A percentile compares a stretch with the other conserved stretches of the same genome.
These are phyloP conservation scores for Bipolaris victoriae DNA, from an alignment of 2,329 filamentous ascomycete species.

Conservation along the genomic window DNA sequence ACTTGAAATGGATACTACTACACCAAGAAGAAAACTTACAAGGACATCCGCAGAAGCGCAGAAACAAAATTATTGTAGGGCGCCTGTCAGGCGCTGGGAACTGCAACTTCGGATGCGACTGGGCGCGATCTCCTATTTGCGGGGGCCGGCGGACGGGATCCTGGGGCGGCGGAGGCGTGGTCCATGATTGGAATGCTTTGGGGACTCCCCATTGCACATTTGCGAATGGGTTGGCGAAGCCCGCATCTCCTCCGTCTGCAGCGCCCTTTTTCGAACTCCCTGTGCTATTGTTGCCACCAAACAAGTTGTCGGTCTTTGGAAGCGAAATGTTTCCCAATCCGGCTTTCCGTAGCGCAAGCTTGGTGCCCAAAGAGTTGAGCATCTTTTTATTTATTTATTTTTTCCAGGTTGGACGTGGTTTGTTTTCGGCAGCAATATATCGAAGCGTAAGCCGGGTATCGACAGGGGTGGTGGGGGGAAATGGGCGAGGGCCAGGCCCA, in stretches of 20 bases:
- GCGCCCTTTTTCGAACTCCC: slow-evolving; percentile 32
- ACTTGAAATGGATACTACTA: too few relatives aligned
- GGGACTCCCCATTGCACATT: slow-evolving; percentile 44
- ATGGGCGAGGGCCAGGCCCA: background rate
- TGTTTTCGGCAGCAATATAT: background rate
- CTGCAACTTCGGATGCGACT: slow-evolving; percentile 37
- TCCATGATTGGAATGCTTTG: slow-evolving; percentile 44
- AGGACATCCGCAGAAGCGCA: slow-evolving; percentile 46
- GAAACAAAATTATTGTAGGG: slow-evolving; percentile 41
- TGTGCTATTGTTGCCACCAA: slow-evolving; percentile 30
- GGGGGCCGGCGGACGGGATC: slow-evolving; percentile 38
- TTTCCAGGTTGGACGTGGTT: background rate
- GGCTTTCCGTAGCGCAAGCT: slow-evolving; percentile 64
- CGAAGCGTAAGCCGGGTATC: slow-evolving; percentile 2
- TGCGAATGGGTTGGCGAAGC: slow-evolving; percentile 44
- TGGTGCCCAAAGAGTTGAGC: slow-evolving; percentile 63
- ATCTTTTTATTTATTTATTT: slow-evolving; percentile 44
- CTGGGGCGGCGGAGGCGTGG: slow-evolving; percentile 37
- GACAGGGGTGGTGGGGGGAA: background rate
- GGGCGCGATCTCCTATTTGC: slow-evolving; percentile 34
- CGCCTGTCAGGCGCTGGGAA: slow-evolving; percentile 41
- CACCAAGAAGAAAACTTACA: slow-evolving; percentile 28
- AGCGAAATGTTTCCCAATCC: slow-evolving; percentile 61
- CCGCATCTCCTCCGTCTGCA: slow-evolving; percentile 24
- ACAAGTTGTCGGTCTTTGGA: slow-evolving; percentile 32